phyloP scores from a whole-genome alignment of 1,139 yeast genomes.

The Blastobotrys apis region DNA sequence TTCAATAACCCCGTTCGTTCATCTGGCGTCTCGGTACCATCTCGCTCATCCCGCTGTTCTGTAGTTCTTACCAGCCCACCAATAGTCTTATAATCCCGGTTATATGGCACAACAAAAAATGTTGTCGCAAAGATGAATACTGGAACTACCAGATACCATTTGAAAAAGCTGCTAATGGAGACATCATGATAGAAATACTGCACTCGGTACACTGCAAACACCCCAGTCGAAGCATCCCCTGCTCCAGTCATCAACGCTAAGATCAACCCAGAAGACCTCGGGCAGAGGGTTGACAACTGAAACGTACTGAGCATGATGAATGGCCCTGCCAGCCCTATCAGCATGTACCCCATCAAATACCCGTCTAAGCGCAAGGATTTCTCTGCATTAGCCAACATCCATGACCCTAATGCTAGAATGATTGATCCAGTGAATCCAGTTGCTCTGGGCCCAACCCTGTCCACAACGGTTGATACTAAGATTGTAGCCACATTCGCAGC shows the following conservation, averaged over 20 bases:
- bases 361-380: slow-evolving; percentile 46
- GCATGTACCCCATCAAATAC: slow-evolving; percentile 57
- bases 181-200: slow-evolving; percentile 42
- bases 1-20: slow-evolving; percentile 27
- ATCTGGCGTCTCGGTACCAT: not conserved
- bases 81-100: slow-evolving; percentile 12
- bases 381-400: slow-evolving; percentile 36
- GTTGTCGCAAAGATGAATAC: slow-evolving; percentile 69
- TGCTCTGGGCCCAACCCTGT: slow-evolving; percentile 71
- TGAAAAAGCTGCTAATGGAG: slow-evolving; percentile 55
- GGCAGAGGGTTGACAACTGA: slow-evolving; percentile 72
- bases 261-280: slow-evolving; percentile 63
- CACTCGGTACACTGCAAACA: slow-evolving; percentile 63
- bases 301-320: slow-evolving; percentile 76
- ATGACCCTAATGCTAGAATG: slow-evolving; percentile 53
- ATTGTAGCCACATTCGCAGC: slow-evolving; percentile 81
- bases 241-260: slow-evolving; percentile 73
- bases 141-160: slow-evolving; percentile 65
- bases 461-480: slow-evolving; percentile 75
- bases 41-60: not conserved
- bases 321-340: slow-evolving; percentile 78
- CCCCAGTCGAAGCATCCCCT: slow-evolving; percentile 72
- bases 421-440: slow-evolving; percentile 72
- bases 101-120: slow-evolving; percentile 67
- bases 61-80: slow-evolving; percentile 16